Percentiles rank a stretch among this genome's conserved stretches.
These are phyloP conservation scores for Apiospora phragmitis DNA, from an alignment of 2,329 filamentous ascomycete species.

Conservation along the genomic window DNA sequence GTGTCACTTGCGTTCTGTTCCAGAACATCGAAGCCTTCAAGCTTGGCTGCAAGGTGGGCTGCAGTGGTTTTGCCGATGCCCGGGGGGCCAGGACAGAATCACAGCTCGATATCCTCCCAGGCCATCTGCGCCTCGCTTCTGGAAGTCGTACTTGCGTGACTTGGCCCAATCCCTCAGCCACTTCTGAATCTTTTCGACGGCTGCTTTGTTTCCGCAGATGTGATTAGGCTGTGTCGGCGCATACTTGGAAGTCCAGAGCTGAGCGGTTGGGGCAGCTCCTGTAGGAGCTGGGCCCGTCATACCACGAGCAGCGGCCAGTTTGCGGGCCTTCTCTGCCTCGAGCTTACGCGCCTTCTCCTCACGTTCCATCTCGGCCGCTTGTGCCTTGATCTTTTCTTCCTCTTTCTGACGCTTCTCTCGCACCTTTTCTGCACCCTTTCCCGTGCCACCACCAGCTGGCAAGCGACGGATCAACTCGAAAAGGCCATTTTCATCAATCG, in stretches of 20 bases:
- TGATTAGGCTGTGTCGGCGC: slow-evolving; percentile 81
- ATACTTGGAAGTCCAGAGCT: slow-evolving; percentile 94
- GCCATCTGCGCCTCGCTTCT: slow-evolving; percentile 80
- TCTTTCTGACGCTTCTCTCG: slow-evolving; percentile 84
- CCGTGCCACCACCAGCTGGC: slow-evolving; percentile 83
- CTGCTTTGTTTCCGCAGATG: slow-evolving; percentile 91
- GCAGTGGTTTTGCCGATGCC: slow-evolving; percentile 98
- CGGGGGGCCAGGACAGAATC: slow-evolving; percentile 92
- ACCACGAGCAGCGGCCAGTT: slow-evolving; percentile 47
- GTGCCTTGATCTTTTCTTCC: slow-evolving; percentile 76
- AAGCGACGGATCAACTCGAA: slow-evolving; percentile 81
- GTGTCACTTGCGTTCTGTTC: slow-evolving; percentile 97
- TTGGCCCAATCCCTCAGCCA: slow-evolving; percentile 87
- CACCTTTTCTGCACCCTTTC: slow-evolving; percentile 83
- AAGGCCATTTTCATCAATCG: slow-evolving; percentile 90
- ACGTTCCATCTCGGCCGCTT: slow-evolving; percentile 82
- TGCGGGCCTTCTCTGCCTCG: slow-evolving; percentile 55
- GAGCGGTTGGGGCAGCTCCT: slow-evolving; percentile 50
- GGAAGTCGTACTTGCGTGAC: slow-evolving; percentile 77
- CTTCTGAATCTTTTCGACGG: slow-evolving; percentile 83
- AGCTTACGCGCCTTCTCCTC: slow-evolving; percentile 66
- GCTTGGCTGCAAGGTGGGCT: slow-evolving; percentile 87
- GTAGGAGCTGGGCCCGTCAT: slow-evolving; percentile 36
- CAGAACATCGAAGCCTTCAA: slow-evolving; percentile 90
- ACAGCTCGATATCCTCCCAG: slow-evolving; percentile 83